A percentile compares a stretch with the other conserved stretches of the same genome.
phyloP scores from a whole-genome alignment of 2,329 filamentous ascomycete species.

The Xylariaceae sp. region DNA sequence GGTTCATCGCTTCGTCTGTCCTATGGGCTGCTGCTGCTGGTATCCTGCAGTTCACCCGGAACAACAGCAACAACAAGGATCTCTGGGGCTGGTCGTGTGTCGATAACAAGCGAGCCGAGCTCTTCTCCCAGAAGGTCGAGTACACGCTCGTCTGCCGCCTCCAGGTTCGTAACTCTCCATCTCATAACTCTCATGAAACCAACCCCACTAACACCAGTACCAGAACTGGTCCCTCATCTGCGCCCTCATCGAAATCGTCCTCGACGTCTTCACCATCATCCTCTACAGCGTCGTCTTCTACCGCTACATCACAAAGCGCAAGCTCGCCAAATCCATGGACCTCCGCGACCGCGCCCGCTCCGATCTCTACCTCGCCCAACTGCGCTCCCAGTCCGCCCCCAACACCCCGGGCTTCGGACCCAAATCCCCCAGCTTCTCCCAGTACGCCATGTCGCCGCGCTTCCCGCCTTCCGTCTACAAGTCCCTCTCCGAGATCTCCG shows the following conservation, averaged over 20 bases:
- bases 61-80: slow-evolving; percentile 72
- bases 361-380: slow-evolving; percentile 87
- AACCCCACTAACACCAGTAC: background rate
- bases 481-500: slow-evolving; percentile 43
- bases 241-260: slow-evolving; percentile 92
- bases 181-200: background rate
- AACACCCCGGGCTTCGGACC: slow-evolving; percentile 87
- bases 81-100: slow-evolving; percentile 99
- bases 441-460: slow-evolving; percentile 54
- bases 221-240: slow-evolving; percentile 95
- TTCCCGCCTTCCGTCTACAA: slow-evolving; percentile 55
- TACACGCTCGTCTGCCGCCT: slow-evolving; percentile 90
- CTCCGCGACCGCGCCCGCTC: slow-evolving; percentile 88
- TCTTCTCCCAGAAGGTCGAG: slow-evolving; percentile 76
- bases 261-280: slow-evolving; percentile 84
- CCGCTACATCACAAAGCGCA: slow-evolving; percentile 94
- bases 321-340: slow-evolving; percentile 95
- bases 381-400: slow-evolving; percentile 79
- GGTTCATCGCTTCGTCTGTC: slow-evolving; percentile 87
- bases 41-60: slow-evolving; percentile 72
- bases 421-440: slow-evolving; percentile 54
- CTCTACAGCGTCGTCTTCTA: slow-evolving; percentile 96
- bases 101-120: slow-evolving; percentile 70
- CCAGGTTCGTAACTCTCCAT: slow-evolving; percentile 54
- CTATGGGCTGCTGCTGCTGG: slow-evolving; percentile 89